Evolutionary conservation across 768 basidiomycete species (phyloP).

Genomic region (Hygrophoropsis aurantiaca): DNA sequence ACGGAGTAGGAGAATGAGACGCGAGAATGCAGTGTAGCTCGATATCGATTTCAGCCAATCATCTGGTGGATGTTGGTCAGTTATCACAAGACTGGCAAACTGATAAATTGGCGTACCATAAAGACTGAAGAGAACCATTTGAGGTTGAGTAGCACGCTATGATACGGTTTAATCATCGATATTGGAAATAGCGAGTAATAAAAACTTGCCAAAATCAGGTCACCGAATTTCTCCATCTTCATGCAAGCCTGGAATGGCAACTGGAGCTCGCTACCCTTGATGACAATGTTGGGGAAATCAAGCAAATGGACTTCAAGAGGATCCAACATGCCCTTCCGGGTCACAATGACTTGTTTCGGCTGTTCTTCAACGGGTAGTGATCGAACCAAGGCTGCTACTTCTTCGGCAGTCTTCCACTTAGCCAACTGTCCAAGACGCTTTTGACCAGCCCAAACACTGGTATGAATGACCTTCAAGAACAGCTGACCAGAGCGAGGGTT

Average conservation of each 20-base stretch:
- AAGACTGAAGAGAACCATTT: conserved; percentile 98
- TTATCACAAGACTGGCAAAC: not conserved
- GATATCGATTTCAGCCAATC: conserved; percentile 99
- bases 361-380: conserved; percentile 99
- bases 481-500: conserved; percentile 98
- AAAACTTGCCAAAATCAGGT: conserved; percentile 75
- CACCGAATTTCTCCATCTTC: conserved; percentile 99
- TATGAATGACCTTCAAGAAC: conserved; percentile 99
- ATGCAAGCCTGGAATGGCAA: conserved; percentile 99
- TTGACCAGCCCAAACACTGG: conserved; percentile 99
- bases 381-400: conserved; percentile 96
- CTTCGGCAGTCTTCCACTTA: conserved; percentile 99
- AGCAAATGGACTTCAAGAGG: conserved; percentile 97
- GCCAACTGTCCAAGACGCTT: conserved; percentile 99
- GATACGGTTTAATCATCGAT: no score
- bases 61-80: conserved; percentile 46
- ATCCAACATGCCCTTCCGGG: conserved; percentile 99
- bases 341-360: conserved; percentile 99
- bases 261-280: conserved; percentile 98
- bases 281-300: conserved; percentile 99
- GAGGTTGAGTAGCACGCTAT: conserved; percentile 93
- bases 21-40: conserved; percentile 98
- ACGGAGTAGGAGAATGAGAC: conserved; percentile 94
- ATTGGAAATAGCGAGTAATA: not conserved
- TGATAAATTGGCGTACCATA: conserved; percentile 55